Evolutionary conservation across 345 rosid species (phyloP).

Genomic region (Raphanus sativus): DNA sequence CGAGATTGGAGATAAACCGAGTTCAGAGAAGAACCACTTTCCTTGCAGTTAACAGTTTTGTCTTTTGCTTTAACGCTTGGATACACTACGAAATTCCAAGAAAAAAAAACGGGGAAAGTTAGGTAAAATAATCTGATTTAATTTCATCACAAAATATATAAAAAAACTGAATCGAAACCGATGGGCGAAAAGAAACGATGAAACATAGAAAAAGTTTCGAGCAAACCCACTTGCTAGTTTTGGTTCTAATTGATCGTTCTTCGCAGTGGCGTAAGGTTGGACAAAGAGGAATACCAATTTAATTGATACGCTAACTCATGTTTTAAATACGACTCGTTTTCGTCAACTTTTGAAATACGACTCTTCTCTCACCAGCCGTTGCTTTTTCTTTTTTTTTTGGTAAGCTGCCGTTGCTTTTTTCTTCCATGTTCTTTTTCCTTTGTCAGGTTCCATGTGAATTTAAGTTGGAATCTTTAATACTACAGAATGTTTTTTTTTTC

Average conservation of each 20-base stretch:
- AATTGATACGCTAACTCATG: background rate
- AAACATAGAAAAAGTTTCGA: background rate
- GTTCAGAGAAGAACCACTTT: slow-evolving; percentile 26
- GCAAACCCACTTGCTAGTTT: slow-evolving; percentile 21
- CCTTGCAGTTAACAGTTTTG: background rate
- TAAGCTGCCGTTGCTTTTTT: slow-evolving; percentile 4
- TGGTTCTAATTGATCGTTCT: slow-evolving; percentile 10
- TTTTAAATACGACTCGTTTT: slow-evolving; percentile 2
- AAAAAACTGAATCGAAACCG: background rate
- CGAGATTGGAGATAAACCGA: slow-evolving; percentile 11
- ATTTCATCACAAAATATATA: background rate
- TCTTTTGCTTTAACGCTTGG: slow-evolving; percentile 25
- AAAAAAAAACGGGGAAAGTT: background rate
- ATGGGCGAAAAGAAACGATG: background rate
- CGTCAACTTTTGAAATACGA: slow-evolving; percentile 18
- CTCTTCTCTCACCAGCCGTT: slow-evolving; percentile 18
- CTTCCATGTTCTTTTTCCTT: background rate
- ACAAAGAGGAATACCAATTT: slow-evolving; percentile 8
- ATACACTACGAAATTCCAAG: slow-evolving; percentile 28
- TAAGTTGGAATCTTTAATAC: background rate
- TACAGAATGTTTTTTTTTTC: background rate
- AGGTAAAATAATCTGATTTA: background rate
- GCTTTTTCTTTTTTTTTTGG: background rate
- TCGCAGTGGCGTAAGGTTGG: slow-evolving; percentile 18
- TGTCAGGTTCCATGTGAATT: slow-evolving; percentile 18